Evolutionary conservation across 495 filamentous ascomycete species (phyloP).

Genomic region (Delitschia confertaspora): DNA sequence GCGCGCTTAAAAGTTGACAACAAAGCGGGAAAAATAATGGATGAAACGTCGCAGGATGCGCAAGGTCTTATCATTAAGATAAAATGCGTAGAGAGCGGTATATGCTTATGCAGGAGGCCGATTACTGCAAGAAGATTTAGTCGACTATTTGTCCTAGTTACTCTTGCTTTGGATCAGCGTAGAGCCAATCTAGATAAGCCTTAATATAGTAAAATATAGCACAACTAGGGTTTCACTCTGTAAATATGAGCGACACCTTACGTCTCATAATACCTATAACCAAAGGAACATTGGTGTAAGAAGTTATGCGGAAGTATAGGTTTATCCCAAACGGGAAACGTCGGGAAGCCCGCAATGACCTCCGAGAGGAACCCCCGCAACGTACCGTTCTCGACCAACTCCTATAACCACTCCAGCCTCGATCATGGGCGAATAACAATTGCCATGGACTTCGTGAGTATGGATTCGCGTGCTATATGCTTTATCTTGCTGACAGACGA

Average conservation of each 20-base stretch:
- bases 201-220: no score
- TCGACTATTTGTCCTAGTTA: conserved; percentile 2
- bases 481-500: background rate
- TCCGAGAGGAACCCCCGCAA: no score
- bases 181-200: conserved; percentile 7
- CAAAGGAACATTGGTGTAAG: no score
- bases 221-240: no score
- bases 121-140: background rate
- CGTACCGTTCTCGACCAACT: no score
- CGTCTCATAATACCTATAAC: no score
- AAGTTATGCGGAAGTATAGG: no score
- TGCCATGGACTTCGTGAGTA: no score
- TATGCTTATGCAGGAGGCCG: background rate
- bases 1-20: conserved; percentile 1
- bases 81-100: background rate
- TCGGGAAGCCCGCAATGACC: no score
- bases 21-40: background rate
- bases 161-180: background rate
- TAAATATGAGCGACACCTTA: no score
- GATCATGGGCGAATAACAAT: no score
- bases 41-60: background rate
- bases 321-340: background rate
- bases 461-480: background rate
- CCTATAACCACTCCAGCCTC: no score
- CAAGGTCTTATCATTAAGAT: conserved; percentile 3